Percentiles rank a stretch among this genome's conserved stretches.
phyloP scores from a whole-genome alignment of 345 rosid species.

The Erucastrum elatum region DNA sequence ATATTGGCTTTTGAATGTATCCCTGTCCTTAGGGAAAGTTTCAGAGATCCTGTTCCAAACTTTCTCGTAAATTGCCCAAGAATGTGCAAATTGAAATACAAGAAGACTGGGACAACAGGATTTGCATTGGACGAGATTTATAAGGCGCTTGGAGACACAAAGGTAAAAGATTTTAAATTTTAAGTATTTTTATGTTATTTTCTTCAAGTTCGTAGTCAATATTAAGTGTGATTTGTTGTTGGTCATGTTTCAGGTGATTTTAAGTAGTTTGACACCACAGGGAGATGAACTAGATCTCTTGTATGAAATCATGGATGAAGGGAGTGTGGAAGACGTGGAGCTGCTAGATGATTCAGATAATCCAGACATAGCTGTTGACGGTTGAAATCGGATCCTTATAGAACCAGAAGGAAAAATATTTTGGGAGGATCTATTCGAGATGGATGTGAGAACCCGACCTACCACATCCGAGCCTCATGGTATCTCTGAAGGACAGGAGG shows the following conservation, averaged over 20 bases:
- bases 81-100: background rate
- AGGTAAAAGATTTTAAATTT: background rate
- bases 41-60: no score
- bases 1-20: no score
- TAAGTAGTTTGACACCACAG: no score
- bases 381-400: background rate
- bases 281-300: no score
- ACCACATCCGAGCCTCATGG: no score
- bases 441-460: background rate
- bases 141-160: background rate
- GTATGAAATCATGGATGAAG: no score
- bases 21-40: no score
- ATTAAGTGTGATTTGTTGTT: background rate
- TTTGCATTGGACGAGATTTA: background rate
- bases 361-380: background rate
- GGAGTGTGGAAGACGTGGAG: background rate
- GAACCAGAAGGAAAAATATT: background rate
- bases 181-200: background rate
- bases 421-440: background rate
- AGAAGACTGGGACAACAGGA: background rate
- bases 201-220: background rate
- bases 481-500: no score
- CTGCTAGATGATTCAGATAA: background rate
- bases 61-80: no score
- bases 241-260: background rate